phyloP scores from a whole-genome alignment of 148 eudicot genomes.

The Pharnaceum exiguum region DNA sequence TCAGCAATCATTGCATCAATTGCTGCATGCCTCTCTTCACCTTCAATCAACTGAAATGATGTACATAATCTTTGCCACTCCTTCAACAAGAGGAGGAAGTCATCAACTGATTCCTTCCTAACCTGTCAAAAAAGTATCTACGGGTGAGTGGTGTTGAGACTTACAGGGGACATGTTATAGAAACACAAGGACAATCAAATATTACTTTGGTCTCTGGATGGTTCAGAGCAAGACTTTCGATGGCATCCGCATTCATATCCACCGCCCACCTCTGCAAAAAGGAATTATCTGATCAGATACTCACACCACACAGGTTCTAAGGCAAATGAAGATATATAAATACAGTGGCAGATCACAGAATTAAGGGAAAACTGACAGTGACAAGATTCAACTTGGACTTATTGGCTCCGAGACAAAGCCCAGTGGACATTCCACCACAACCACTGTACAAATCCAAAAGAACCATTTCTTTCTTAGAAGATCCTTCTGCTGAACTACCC shows the following conservation, averaged over 20 bases:
- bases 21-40: constrained; percentile 9
- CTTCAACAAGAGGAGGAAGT: constrained; percentile 50
- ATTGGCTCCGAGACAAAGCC: constrained; percentile 66
- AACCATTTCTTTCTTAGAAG: constrained; percentile 20
- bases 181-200: not conserved
- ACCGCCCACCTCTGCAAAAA: constrained; percentile 78
- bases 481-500: constrained; percentile 5
- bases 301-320: too few species aligned
- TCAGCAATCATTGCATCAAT: constrained; percentile 14
- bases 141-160: not conserved
- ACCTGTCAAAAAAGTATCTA: constrained; percentile 34
- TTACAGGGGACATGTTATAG: not conserved
- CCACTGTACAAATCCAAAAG: constrained; percentile 59
- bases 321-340: not conserved
- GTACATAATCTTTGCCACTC: constrained; percentile 66
- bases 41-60: constrained; percentile 23
- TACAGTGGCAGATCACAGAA: not conserved
- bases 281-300: too few species aligned
- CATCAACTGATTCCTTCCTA: constrained; percentile 65
- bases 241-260: constrained; percentile 56
- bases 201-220: constrained; percentile 79
- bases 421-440: constrained; percentile 88
- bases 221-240: constrained; percentile 59
- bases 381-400: constrained; percentile 49
- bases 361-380: constrained; percentile 39